Percentiles rank a stretch among this genome's conserved stretches.
Conservation (phyloP, 257 asterid species). For the Cynanchum wilfordii region DNA sequence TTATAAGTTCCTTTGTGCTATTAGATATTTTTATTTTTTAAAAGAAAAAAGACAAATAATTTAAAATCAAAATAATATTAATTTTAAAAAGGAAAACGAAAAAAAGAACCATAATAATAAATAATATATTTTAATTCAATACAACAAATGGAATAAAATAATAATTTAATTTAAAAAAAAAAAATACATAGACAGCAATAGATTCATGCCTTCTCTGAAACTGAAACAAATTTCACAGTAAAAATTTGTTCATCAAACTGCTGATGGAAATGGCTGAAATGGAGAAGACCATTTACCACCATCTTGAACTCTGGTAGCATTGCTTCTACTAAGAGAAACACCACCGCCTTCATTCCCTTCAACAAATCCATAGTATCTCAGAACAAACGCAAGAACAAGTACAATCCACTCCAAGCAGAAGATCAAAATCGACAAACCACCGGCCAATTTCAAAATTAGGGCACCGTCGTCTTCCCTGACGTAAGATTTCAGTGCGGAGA, state of each 20-base stretch:
- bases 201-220: not conserved
- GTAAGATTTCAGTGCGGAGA: slow-evolving; percentile 24
- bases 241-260: not conserved
- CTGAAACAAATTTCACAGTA: no score
- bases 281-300: slow-evolving; percentile 22
- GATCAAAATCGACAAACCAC: slow-evolving; percentile 29
- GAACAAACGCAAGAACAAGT: slow-evolving; percentile 33
- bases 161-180: no score
- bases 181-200: not conserved
- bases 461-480: slow-evolving; percentile 29
- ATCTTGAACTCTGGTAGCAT: slow-evolving; percentile 24
- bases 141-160: no score
- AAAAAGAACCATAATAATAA: no score
- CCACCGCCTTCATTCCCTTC: slow-evolving; percentile 19
- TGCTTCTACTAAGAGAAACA: slow-evolving; percentile 6
- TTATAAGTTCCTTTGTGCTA: no score
- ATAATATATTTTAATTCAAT: no score
- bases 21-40: no score
- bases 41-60: no score
- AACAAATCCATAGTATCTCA: slow-evolving; percentile 34
- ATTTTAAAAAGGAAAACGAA: no score
- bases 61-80: no score
- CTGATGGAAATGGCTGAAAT: slow-evolving; percentile 22
- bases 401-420: slow-evolving; percentile 37
- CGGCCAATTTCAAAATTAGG: slow-evolving; percentile 31